Evolutionary conservation across 2,329 filamentous ascomycete species (phyloP).

Genomic region (Aschersonia sp.): DNA sequence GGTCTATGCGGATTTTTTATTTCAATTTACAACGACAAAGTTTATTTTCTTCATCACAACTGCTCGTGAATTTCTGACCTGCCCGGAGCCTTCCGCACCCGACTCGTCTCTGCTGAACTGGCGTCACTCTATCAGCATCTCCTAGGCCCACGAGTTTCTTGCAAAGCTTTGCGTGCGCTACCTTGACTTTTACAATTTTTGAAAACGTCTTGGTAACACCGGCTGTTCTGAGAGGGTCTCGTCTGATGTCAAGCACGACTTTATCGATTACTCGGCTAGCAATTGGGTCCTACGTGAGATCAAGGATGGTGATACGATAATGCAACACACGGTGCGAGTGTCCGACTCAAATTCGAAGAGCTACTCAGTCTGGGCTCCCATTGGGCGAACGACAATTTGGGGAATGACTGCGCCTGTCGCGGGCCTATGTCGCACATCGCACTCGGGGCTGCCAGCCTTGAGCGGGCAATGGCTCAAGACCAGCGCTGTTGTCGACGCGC

Average conservation of each 20-base stretch:
- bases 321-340: no score
- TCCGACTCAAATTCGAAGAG: no score
- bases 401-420: no score
- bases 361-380: no score
- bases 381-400: no score
- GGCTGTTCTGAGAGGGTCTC: background rate
- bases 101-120: background rate
- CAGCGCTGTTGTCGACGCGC: no score
- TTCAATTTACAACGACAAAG: constrained; percentile 10
- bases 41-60: constrained; percentile 7
- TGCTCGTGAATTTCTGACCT: constrained; percentile 15
- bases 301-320: no score
- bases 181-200: background rate
- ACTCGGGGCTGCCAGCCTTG: no score
- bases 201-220: background rate
- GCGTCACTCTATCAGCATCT: background rate
- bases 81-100: constrained; percentile 3
- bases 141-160: background rate
- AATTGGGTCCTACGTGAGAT: background rate
- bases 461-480: no score
- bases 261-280: background rate
- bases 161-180: background rate
- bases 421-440: no score
- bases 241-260: background rate
- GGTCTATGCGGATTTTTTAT: constrained; percentile 14